Conservation (phyloP, 2,329 filamentous ascomycete species). For the Sporothrix luriei region DNA sequence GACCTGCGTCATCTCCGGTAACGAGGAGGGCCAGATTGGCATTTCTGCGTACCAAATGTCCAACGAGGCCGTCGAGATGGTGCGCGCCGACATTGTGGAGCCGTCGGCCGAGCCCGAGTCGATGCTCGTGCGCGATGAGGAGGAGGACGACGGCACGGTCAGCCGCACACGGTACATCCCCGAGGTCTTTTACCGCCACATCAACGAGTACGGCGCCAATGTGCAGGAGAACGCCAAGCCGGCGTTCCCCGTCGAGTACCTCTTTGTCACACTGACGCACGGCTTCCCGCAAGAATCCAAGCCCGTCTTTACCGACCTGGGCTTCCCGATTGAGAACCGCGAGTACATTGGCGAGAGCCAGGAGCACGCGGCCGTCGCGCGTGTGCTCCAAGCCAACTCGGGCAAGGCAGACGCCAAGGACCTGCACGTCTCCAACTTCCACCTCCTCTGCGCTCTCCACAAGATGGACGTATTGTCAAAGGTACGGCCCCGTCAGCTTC, state of each 20-base stretch:
- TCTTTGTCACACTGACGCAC: slow-evolving; percentile 93
- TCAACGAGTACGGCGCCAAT: slow-evolving; percentile 95
- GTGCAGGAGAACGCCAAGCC: slow-evolving; percentile 98
- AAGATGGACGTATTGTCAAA: slow-evolving; percentile 79
- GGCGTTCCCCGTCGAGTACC: slow-evolving; percentile 92
- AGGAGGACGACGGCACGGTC: slow-evolving; percentile 72
- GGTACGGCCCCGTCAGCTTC: slow-evolving; percentile 59
- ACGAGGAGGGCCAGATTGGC: slow-evolving; percentile 82
- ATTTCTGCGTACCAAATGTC: slow-evolving; percentile 94
- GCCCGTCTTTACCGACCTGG: slow-evolving; percentile 73
- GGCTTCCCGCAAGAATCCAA: slow-evolving; percentile 84
- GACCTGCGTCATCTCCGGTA: slow-evolving; percentile 92
- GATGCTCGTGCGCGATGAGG: slow-evolving; percentile 93
- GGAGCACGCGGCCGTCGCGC: slow-evolving; percentile 69
- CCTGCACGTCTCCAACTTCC: slow-evolving; percentile 83
- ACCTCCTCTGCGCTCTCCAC: slow-evolving; percentile 85
- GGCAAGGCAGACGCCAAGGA: slow-evolving; percentile 58
- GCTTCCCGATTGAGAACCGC: slow-evolving; percentile 90
- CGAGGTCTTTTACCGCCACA: slow-evolving; percentile 91
- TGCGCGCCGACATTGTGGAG: slow-evolving; percentile 89
- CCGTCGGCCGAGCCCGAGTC: slow-evolving; percentile 88
- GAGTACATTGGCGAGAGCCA: slow-evolving; percentile 84
- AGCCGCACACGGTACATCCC: slow-evolving; percentile 86
- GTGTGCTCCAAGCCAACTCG: slow-evolving; percentile 64
- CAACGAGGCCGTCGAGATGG: slow-evolving; percentile 96